These are phyloP conservation scores for Flaveria sonorensis DNA, from an alignment of 129 eudicot genomes.

Conservation along the genomic window DNA sequence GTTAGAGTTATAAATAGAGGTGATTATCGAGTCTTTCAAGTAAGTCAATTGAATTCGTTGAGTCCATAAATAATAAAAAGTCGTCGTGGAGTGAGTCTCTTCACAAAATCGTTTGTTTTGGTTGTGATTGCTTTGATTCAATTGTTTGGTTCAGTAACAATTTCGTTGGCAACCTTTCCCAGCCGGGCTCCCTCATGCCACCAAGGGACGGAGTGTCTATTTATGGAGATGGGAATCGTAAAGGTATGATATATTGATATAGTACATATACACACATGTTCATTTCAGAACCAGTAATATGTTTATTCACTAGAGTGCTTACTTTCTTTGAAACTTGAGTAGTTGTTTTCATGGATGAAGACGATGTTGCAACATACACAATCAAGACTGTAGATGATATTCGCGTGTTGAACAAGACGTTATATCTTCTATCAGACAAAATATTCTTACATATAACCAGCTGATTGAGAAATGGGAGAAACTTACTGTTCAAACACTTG, in stretches of 20 bases:
- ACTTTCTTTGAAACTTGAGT: not conserved
- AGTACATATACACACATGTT: too few relatives aligned
- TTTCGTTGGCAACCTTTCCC: constrained; percentile 44
- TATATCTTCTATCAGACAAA: constrained; percentile 42
- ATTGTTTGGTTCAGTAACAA: too few relatives aligned
- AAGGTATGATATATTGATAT: constrained; percentile 31
- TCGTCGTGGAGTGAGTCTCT: too few relatives aligned
- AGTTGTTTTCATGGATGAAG: constrained; percentile 42
- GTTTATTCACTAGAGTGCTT: not conserved
- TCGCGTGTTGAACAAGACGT: constrained; percentile 42
- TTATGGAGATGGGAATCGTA: constrained; percentile 46
- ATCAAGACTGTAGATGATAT: constrained; percentile 45
- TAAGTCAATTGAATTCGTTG: too few relatives aligned
- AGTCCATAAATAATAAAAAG: too few relatives aligned
- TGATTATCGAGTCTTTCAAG: too few relatives aligned
- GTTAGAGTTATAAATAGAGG: too few relatives aligned
- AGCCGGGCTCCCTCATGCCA: constrained; percentile 37
- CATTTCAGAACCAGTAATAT: too few relatives aligned
- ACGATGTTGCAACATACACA: constrained; percentile 44
- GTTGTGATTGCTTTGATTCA: too few relatives aligned
- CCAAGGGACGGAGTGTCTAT: constrained; percentile 37
- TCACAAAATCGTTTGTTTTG: too few relatives aligned
- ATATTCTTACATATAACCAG: constrained; percentile 40
- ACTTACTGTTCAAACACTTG: constrained; percentile 21
- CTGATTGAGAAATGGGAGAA: constrained; percentile 49